Evolutionary conservation across 1,284 basidiomycete species (phyloP), one percentile per base, ranked within the genome.

Genomic region (Rhodotorula sp.): DNA sequence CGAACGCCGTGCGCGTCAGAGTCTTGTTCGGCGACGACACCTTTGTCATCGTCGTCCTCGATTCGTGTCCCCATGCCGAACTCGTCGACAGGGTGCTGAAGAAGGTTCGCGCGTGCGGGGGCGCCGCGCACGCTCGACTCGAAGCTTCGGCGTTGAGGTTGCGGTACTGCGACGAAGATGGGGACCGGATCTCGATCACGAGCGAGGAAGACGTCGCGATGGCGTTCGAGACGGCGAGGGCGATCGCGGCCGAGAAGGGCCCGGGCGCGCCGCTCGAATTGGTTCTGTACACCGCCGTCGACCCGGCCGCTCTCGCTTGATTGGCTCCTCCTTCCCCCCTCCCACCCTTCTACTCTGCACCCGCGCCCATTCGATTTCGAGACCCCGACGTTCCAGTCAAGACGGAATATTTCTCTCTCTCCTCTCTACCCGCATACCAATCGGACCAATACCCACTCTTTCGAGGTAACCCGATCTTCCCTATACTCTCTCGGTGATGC

Each of bases 201-300:
- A 92, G 90, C 63, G 92, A 91, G 62, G 92, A 94, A 80, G 92
- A 94, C 80, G 89, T 93, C 29, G 89, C 91, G 74, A 92, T 93
- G 87, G 91, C 92, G 60, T 92, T 93, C 76, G 91, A 93, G 57
- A 72, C 70, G 62, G 74, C 71, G 18, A 71, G 58, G 49, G 31
- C 49, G 46, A 69, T 74, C 54, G 43, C 31, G 14, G 31, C 47
- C 20, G 65, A 65, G 34, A 62, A 52, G 52, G 64, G 57, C 2
- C 26, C 39, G 18, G 51, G 58, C 23, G 57, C 61, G 8, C 61
- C 64, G 48, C 57, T 66, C 48, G 70, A 72, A 34, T 61, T 72
- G 51, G 58, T 69, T 29, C 67, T 72, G 7, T 62, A 51, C 39
- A 67, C 70, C 51, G 34, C 64, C 14, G 48, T 72, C 61, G 70